These are phyloP conservation scores for Lactifluus echinatus DNA, from an alignment of 768 basidiomycete genomes.

Conservation along the genomic window DNA sequence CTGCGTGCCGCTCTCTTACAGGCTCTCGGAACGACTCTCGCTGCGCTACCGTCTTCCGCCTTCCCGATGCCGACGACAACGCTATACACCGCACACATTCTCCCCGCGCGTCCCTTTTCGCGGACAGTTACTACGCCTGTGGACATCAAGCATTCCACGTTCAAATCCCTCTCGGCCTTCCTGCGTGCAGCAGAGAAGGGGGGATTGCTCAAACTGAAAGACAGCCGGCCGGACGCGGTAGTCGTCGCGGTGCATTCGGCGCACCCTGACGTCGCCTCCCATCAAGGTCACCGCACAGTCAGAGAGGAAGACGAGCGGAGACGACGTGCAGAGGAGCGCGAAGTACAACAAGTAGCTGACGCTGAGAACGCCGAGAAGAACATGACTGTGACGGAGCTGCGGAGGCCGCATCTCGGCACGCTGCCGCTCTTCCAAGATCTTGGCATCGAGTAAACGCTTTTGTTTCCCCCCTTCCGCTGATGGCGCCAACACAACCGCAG, in stretches of 20 bases:
- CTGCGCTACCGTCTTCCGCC: slow-evolving; percentile 38
- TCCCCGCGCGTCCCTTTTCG: slow-evolving; percentile 74
- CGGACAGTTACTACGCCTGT: slow-evolving; percentile 35
- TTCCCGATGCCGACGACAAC: slow-evolving; percentile 73
- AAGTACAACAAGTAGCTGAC: slow-evolving; percentile 44
- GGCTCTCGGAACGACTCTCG: slow-evolving; percentile 45
- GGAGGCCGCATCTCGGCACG: slow-evolving; percentile 61
- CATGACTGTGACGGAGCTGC: slow-evolving; percentile 57
- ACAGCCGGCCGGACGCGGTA: slow-evolving; percentile 31
- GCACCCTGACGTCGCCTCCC: slow-evolving; percentile 49
- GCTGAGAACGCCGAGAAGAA: slow-evolving; percentile 37
- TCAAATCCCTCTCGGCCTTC: slow-evolving; percentile 78
- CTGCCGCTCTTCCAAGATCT: slow-evolving; percentile 54
- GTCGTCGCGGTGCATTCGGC: slow-evolving; percentile 40
- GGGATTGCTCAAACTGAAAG: slow-evolving; percentile 62
- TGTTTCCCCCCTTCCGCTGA: background rate
- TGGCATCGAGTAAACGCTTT: slow-evolving; percentile 51
- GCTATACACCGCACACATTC: slow-evolving; percentile 67
- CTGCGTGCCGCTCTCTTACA: slow-evolving; percentile 60
- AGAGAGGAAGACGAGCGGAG: slow-evolving; percentile 57
- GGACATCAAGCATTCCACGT: slow-evolving; percentile 69
- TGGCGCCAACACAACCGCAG: slow-evolving; percentile 28
- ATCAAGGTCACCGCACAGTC: slow-evolving; percentile 48
- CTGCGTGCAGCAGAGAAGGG: slow-evolving; percentile 72
- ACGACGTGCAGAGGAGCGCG: slow-evolving; percentile 49